Conservation (phyloP, 345 rosid species). For the Boechera retrofracta region DNA sequence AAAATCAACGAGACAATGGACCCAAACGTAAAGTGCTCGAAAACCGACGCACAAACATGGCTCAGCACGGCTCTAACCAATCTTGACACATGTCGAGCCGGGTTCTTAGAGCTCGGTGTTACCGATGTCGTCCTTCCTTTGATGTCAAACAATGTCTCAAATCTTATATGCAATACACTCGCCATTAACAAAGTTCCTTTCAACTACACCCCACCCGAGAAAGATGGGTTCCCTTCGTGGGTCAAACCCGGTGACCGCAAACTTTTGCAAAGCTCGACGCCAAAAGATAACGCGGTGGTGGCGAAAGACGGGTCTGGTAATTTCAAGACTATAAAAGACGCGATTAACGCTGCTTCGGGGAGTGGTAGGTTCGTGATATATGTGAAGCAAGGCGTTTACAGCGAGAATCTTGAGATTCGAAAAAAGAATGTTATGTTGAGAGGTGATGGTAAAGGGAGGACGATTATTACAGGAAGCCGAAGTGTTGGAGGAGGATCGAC, state of each 20-base stretch:
- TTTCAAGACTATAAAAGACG: constrained; percentile 66
- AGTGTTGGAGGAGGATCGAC: constrained; percentile 89
- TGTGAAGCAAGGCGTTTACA: constrained; percentile 76
- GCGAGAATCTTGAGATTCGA: constrained; percentile 66
- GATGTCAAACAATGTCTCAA: constrained; percentile 79
- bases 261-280: constrained; percentile 62
- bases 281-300: constrained; percentile 70
- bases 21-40: constrained; percentile 54
- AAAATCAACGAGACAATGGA: constrained; percentile 65
- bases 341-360: constrained; percentile 67
- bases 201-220: constrained; percentile 48
- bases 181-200: constrained; percentile 68
- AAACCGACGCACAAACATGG: constrained; percentile 82
- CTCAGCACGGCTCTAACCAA: constrained; percentile 91
- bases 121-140: constrained; percentile 58
- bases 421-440: constrained; percentile 76
- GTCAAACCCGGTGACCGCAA: constrained; percentile 73
- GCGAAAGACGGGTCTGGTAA: constrained; percentile 91
- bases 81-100: constrained; percentile 74
- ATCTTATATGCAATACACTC: constrained; percentile 67
- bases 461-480: constrained; percentile 79
- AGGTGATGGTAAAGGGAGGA: constrained; percentile 77
- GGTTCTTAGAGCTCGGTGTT: constrained; percentile 77
- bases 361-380: constrained; percentile 70
- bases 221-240: constrained; percentile 78